Evolutionary conservation across 1,139 yeast genomes (phyloP).

Genomic region (Kluyveromyces sp.): DNA sequence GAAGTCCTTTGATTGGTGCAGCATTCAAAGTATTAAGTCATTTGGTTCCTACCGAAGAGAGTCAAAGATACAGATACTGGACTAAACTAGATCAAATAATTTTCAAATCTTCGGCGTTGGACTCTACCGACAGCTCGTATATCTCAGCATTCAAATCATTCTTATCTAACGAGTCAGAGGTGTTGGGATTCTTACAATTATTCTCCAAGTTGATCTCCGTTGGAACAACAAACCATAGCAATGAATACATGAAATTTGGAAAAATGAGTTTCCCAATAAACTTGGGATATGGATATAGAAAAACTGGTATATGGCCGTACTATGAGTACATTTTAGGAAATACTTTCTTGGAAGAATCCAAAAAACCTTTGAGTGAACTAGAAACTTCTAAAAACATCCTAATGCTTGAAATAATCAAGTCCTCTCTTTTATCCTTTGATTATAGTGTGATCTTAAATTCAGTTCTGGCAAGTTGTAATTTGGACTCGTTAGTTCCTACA

Average conservation of each 20-base stretch:
- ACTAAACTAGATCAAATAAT: conserved; percentile 65
- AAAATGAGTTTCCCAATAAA: conserved; percentile 52
- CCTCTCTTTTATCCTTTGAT: conserved; percentile 55
- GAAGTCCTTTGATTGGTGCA: conserved; percentile 49
- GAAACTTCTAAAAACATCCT: conserved; percentile 44
- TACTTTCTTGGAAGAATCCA: conserved; percentile 44
- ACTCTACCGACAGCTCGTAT: conserved; percentile 18
- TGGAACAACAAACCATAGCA: conserved; percentile 34
- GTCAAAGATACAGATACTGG: conserved; percentile 57
- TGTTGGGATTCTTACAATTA: conserved; percentile 53
- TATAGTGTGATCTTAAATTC: conserved; percentile 51
- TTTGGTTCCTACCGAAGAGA: conserved; percentile 38
- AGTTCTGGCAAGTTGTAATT: conserved; percentile 41
- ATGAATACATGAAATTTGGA: conserved; percentile 28
- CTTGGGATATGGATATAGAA: conserved; percentile 56
- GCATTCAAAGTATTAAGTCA: conserved; percentile 46
- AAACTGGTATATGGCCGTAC: conserved; percentile 72
- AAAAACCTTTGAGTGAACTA: conserved; percentile 30
- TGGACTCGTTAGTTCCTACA: conserved; percentile 43
- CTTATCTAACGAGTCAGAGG: conserved; percentile 42
- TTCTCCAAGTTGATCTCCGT: conserved; percentile 27
- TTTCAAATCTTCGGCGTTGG: conserved; percentile 33
- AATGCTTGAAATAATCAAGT: conserved; percentile 44
- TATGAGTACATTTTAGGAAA: conserved; percentile 63
- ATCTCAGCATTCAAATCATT: conserved; percentile 18